phyloP scores from a whole-genome alignment of 2,329 filamentous ascomycete genomes.

The Chlorencoelia australis region DNA sequence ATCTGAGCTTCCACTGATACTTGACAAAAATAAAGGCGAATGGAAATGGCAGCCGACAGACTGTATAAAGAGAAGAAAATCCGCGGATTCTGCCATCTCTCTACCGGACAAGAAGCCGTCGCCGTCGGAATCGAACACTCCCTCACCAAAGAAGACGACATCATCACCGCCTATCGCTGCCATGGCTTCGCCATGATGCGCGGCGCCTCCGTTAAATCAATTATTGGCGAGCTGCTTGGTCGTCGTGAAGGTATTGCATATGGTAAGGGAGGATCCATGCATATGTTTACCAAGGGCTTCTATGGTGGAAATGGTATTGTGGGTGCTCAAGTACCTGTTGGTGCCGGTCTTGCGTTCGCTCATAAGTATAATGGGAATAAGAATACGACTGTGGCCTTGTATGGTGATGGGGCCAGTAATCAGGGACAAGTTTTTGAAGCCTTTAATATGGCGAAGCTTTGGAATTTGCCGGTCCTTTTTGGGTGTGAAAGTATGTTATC shows the following conservation, averaged over 20 bases:
- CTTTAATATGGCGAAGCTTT: conserved; percentile 99
- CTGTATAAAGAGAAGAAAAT: conserved; percentile 99
- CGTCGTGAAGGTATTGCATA: conserved; percentile 94
- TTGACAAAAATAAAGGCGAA: conserved; percentile 59
- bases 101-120: conserved; percentile 94
- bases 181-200: conserved; percentile 98
- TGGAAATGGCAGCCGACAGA: conserved; percentile 99
- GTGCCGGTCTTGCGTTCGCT: conserved; percentile 91
- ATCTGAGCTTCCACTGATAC: conserved; percentile 7
- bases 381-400: conserved; percentile 80
- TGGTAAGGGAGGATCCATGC: conserved; percentile 99
- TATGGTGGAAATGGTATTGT: conserved; percentile 99
- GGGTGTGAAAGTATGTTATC: conserved; percentile 83
- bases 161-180: conserved; percentile 98
- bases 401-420: conserved; percentile 97
- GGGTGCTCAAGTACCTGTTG: conserved; percentile 94
- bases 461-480: conserved; percentile 92
- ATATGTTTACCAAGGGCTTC: conserved; percentile 98
- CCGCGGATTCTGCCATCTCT: conserved; percentile 98
- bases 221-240: conserved; percentile 92
- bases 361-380: conserved; percentile 87
- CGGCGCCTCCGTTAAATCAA: conserved; percentile 77
- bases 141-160: conserved; percentile 79
- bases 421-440: conserved; percentile 99
- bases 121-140: conserved; percentile 95